Evolutionary conservation across 805 yeast species (phyloP).

Genomic region (Candida orba): DNA sequence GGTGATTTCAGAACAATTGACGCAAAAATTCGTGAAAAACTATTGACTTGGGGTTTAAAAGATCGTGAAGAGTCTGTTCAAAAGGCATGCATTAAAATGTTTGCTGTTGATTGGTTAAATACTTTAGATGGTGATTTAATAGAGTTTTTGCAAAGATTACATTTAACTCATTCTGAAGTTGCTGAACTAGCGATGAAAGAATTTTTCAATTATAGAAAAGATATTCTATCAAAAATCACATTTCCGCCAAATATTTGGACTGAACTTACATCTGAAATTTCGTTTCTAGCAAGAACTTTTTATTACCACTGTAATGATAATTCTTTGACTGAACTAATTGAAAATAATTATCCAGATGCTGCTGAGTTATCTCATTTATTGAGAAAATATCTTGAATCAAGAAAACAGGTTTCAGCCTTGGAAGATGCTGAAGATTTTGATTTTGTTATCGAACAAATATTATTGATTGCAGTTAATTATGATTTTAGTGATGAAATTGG

Average conservation of each 20-base stretch:
- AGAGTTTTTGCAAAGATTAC: conserved; percentile 63
- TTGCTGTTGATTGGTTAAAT: conserved; percentile 67
- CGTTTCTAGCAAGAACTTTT: conserved; percentile 63
- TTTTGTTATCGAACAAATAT: conserved; percentile 67
- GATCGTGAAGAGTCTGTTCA: conserved; percentile 77
- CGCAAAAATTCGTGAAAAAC: conserved; percentile 49
- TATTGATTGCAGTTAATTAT: conserved; percentile 57
- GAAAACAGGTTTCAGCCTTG: conserved; percentile 25
- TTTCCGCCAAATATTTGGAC: conserved; percentile 67
- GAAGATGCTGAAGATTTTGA: conserved; percentile 54
- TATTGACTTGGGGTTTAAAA: conserved; percentile 77
- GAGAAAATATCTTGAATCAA: conserved; percentile 45
- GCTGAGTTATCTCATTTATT: conserved; percentile 58
- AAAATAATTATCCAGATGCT: conserved; percentile 71
- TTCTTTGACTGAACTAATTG: conserved; percentile 47
- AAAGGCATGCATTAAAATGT: conserved; percentile 63
- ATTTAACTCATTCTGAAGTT: conserved; percentile 58
- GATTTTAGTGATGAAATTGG: conserved; percentile 92
- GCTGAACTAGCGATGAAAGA: conserved; percentile 62
- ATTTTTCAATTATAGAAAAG: conserved; percentile 56
- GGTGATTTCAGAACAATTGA: conserved; percentile 54
- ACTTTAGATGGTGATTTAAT: conserved; percentile 61
- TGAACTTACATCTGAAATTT: conserved; percentile 63
- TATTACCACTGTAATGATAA: conserved; percentile 56
- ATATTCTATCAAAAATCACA: conserved; percentile 49